phyloP scores from a whole-genome alignment of 371 early-diverging fungal genomes.

The Chytridiales sp. region DNA sequence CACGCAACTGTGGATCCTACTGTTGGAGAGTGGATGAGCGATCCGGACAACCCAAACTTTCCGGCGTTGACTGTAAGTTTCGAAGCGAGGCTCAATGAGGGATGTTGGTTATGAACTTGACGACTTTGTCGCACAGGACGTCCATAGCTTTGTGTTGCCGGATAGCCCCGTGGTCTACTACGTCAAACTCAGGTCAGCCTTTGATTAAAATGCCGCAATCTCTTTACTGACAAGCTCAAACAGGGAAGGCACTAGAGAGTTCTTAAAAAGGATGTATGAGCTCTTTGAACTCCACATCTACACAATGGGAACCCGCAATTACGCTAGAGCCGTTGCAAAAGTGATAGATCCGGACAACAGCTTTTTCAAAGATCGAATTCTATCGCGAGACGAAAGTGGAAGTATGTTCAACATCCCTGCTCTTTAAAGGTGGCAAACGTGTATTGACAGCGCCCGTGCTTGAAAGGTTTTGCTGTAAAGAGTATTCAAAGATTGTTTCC shows the following conservation, averaged over 20 bases:
- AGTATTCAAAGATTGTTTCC: constrained; percentile 91
- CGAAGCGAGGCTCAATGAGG: no score
- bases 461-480: constrained; percentile 75
- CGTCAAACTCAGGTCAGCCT: constrained; percentile 70
- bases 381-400: constrained; percentile 95
- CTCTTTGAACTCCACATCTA: constrained; percentile 97
- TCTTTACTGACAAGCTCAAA: constrained; percentile 23
- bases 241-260: constrained; percentile 75
- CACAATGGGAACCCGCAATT: constrained; percentile 97
- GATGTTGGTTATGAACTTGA: no score
- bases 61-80: constrained; percentile 45
- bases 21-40: constrained; percentile 76
- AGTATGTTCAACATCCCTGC: constrained; percentile 46
- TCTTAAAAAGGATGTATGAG: constrained; percentile 66
- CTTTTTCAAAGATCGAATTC: constrained; percentile 86
- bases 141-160: constrained; percentile 72
- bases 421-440: not conserved
- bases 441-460: not conserved
- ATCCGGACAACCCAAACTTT: constrained; percentile 66
- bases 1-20: constrained; percentile 89
- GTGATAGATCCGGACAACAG: constrained; percentile 84
- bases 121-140: constrained; percentile 65
- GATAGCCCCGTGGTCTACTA: constrained; percentile 70
- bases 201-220: not conserved
- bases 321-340: constrained; percentile 87